Evolutionary conservation across 352 stramenopile genomes (phyloP), one percentile per base, ranked within the genome.

Genomic region (Pythium phragmitis): DNA sequence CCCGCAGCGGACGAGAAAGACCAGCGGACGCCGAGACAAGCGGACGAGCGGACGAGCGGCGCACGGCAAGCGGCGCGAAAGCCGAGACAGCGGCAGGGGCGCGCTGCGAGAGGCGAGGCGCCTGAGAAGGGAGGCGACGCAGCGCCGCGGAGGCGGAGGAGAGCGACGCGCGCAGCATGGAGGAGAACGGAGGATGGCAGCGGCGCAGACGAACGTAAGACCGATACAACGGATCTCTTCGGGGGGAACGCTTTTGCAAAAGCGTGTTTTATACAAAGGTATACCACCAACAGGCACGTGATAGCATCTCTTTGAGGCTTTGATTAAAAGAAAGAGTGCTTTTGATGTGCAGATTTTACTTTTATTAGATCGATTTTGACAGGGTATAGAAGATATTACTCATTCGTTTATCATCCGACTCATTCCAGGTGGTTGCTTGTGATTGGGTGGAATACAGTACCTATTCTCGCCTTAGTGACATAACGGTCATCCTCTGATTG

Each of bases 151-250:
- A n/a, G 9, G 37, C 53, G 17, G 37, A 37, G 23, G 53, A 60
- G 39, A 60, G 39, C n/a, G 53, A 48, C 26, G 56, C 45, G 33
- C 56, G 56, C 43, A 63, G 34, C 56, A 63, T 63, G 19, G 54
- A 37, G 13, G 47, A 19, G 12, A 30, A 13, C 0, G 49, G 34
- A 46, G 14, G 36, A 43, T 26, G 49, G 14, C 19, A 54, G 16
- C 21, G 26, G 47, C 45, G 6, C 17, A 50, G 21, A 50, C 45
- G 7, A 50, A 33, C 17, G n/a, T 14, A 51, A 16, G 45, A 6
- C 34, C 7, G 45, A 7, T 51, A 33, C 45, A n/a, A 33, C 48
- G 48, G 48, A 54, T 41, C 34, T 39, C 34, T 21, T 47, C 45
- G 7, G 28, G 28, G 28, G 28, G 21, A 17, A 30, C 45, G 45